phyloP scores from a whole-genome alignment of 176 grass and related monocot genomes.

The Carex parvula region DNA sequence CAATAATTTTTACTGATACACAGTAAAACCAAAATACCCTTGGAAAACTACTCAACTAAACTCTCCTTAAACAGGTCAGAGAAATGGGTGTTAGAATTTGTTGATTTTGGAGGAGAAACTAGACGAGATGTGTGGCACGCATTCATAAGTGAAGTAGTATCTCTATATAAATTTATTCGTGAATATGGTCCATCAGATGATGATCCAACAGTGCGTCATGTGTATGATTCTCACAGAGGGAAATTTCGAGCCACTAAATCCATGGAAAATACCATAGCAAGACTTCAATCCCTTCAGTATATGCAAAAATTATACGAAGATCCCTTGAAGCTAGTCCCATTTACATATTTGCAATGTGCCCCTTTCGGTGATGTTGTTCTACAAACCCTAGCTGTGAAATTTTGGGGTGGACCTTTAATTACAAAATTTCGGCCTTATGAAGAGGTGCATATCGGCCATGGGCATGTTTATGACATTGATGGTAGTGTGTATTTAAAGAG shows the following conservation, averaged over 20 bases:
- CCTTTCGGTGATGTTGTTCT: conserved; percentile 86
- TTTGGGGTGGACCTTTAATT: conserved; percentile 76
- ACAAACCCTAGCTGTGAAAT: conserved; percentile 78
- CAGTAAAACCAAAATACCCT: not conserved
- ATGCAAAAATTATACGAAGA: conserved; percentile 79
- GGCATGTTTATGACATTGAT: conserved; percentile 71
- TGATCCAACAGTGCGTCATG: conserved; percentile 69
- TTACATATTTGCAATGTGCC: conserved; percentile 60
- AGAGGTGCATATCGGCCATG: conserved; percentile 36
- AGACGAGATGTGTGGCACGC: conserved; percentile 90
- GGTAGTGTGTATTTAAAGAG: conserved; percentile 83
- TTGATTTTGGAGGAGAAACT: conserved; percentile 92
- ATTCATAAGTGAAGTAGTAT: conserved; percentile 83
- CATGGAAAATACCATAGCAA: conserved; percentile 77
- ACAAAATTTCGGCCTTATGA: conserved; percentile 63
- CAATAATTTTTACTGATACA: not conserved
- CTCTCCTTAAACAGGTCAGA: conserved; percentile 49
- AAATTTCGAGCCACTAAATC: conserved; percentile 70
- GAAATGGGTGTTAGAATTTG: conserved; percentile 91
- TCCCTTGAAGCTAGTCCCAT: conserved; percentile 77
- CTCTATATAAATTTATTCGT: conserved; percentile 72
- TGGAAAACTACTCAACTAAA: not conserved
- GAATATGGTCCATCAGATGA: conserved; percentile 70
- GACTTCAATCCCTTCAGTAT: conserved; percentile 89
- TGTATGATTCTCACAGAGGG: conserved; percentile 77